phyloP scores from a whole-genome alignment of 768 basidiomycete genomes.

The Leucocoprinus birnbaumii region DNA sequence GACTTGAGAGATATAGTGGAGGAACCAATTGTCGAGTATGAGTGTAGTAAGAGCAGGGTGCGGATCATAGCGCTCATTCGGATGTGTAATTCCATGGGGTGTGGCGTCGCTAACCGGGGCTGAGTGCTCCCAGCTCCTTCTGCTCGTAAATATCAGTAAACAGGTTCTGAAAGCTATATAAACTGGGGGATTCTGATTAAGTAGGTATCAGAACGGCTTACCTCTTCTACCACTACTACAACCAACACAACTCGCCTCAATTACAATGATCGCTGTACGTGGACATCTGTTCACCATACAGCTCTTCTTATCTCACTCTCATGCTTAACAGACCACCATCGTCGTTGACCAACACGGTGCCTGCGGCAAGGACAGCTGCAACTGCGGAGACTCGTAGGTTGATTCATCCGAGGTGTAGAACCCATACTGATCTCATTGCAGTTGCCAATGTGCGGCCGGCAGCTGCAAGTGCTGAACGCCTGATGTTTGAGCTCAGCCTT shows the following conservation, averaged over 20 bases:
- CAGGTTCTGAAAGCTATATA: background rate
- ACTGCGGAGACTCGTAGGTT: background rate
- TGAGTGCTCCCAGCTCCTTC: background rate
- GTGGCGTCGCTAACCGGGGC: background rate
- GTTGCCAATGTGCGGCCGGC: constrained; percentile 58
- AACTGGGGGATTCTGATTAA: background rate
- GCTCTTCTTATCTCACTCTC: background rate
- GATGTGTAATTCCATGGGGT: background rate
- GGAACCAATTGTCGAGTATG: too few species aligned
- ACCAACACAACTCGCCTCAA: background rate
- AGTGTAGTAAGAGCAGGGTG: too few species aligned
- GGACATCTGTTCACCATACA: background rate
- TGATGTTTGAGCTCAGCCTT: background rate
- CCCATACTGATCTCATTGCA: constrained; percentile 18
- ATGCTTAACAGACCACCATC: background rate
- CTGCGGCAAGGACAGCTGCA: background rate
- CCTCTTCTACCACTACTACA: background rate
- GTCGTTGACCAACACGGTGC: background rate
- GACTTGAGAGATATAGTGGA: too few species aligned
- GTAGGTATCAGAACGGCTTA: background rate
- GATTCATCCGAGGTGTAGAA: background rate
- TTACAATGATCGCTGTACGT: background rate
- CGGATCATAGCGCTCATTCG: too few species aligned
- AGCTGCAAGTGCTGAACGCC: constrained; percentile 63
- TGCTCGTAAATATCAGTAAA: background rate